phyloP scores from a whole-genome alignment of 106 monocot species.

The Narthecium ossifragum region DNA sequence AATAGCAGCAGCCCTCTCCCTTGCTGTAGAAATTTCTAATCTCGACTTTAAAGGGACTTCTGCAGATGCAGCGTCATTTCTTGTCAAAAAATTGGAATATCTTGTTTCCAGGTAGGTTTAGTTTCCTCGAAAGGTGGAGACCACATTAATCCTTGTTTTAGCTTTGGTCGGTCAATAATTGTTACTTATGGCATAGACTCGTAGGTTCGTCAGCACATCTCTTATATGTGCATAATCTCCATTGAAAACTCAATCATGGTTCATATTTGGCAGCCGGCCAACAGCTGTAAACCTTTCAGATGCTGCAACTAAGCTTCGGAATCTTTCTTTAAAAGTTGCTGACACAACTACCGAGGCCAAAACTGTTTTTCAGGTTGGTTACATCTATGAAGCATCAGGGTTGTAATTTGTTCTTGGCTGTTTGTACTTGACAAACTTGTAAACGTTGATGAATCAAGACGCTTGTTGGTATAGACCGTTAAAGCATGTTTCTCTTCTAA shows the following conservation, averaged over 20 bases:
- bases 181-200: too few relatives aligned
- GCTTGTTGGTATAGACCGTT: too few relatives aligned
- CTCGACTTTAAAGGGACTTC: constrained; percentile 61
- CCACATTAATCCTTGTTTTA: too few relatives aligned
- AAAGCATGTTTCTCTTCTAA: too few relatives aligned
- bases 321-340: constrained; percentile 39
- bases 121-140: too few relatives aligned
- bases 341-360: constrained; percentile 47
- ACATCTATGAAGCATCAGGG: neutral
- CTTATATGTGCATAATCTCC: neutral
- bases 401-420: neutral
- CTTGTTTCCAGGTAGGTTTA: constrained; percentile 77
- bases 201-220: too few relatives aligned
- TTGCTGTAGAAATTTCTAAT: constrained; percentile 76
- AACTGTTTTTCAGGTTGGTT: constrained; percentile 65
- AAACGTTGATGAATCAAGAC: too few relatives aligned
- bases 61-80: constrained; percentile 63
- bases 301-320: constrained; percentile 79
- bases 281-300: constrained; percentile 98
- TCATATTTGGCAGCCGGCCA: constrained; percentile 56
- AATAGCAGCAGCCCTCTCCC: constrained; percentile 82
- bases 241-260: constrained; percentile 1
- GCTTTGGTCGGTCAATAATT: too few relatives aligned
- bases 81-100: constrained; percentile 69
- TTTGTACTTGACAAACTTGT: too few relatives aligned